Evolutionary conservation across 2,329 filamentous ascomycete species (phyloP), one percentile per base, ranked within the genome.

Genomic region (Incumbomyces lentus): DNA sequence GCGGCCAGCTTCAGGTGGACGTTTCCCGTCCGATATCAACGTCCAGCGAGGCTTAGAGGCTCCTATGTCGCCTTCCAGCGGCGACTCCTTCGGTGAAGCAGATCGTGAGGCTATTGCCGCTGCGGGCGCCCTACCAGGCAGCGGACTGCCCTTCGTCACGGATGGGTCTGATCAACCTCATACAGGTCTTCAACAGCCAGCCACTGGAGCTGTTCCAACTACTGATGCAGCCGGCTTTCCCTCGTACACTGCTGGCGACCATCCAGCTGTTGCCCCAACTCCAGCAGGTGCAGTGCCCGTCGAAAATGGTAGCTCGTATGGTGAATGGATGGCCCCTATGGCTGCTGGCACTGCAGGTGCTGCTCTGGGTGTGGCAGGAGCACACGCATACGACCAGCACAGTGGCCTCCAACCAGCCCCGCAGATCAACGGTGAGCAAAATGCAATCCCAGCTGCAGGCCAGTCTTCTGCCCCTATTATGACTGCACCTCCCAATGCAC

Each of bases 11-110:
- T 82, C 87, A 81, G 90, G 89, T 81, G 90, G 90, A 73, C 81
- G 89, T 67, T 98, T 98, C 72, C 90, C 90, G 69, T 93, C 86
- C 69, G 89, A 95, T 73, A 73, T 96, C 59, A 81, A 88, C 71
- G 77, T 94, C 64, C 84, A 88, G 66, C 81, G 86, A 71, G 82
- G 84, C 74, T 81, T 87, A 79, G 82, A 88, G 68, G 81, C 78
- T 62, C 79, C 84, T 62, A 72, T 81, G 62, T 87, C 85, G 61
- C 84, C 84, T 51, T 86, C 84, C 73, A 93, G 86, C 73, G 79
- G 80, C 66, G 79, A 81, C 66, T 86, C 82, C 65, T 89, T 85
- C 57, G 79, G 75, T 53, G 79, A 81, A 59, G 71, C 73, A 61
- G 55, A 57, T 48, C 54, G 53, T 39, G 76, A 80, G 60, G 64